phyloP scores from a whole-genome alignment of 2,329 filamentous ascomycete genomes.

The Exutisphaerella laricina region DNA sequence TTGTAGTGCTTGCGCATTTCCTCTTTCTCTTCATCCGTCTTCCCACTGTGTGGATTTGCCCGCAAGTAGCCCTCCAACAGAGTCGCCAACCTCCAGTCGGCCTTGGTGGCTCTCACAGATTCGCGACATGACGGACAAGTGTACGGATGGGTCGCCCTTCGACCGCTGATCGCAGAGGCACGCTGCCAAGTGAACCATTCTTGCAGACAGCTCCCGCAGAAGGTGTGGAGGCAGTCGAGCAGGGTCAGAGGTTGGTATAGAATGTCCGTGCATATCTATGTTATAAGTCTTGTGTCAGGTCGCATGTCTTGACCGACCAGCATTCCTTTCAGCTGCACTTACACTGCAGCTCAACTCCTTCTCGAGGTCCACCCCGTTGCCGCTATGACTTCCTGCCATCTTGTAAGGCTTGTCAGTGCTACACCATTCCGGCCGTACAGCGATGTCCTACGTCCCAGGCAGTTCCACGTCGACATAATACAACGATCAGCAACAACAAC shows the following conservation, averaged over 20 bases:
- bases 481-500: no score
- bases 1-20: conserved; percentile 72
- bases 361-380: conserved; percentile 60
- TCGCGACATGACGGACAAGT: conserved; percentile 93
- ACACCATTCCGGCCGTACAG: no score
- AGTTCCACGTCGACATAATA: no score
- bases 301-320: conserved; percentile 1
- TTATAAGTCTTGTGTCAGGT: conserved; percentile 44
- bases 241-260: conserved; percentile 37
- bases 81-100: conserved; percentile 85
- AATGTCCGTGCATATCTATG: conserved; percentile 86
- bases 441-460: no score
- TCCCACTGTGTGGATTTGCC: conserved; percentile 70
- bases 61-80: conserved; percentile 82
- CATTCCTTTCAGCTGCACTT: conserved; percentile 39
- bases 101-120: conserved; percentile 74
- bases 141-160: conserved; percentile 51
- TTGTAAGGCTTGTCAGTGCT: no score
- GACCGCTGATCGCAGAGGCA: conserved; percentile 40
- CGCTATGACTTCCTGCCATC: conserved; percentile 11
- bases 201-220: conserved; percentile 90
- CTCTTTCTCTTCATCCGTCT: conserved; percentile 64
- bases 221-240: conserved; percentile 54
- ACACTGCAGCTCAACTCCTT: conserved; percentile 94
- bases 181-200: conserved; percentile 91